These are phyloP conservation scores for Aplosporella prunicola DNA, from an alignment of 2,329 filamentous ascomycete genomes.

Conservation along the genomic window DNA sequence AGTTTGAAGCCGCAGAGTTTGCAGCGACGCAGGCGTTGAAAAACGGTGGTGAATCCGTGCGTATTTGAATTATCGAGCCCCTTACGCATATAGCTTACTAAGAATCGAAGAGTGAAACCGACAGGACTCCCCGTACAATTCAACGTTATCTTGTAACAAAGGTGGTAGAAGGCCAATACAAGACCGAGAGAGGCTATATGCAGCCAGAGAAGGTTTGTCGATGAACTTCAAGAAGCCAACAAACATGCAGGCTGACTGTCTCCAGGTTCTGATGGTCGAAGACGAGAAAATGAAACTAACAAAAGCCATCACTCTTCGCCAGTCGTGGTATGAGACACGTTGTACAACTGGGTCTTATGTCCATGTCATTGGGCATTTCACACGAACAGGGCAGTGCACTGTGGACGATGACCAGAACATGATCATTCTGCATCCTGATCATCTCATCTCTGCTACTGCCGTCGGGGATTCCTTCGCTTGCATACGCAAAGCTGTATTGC, in stretches of 20 bases:
- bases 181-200: constrained; percentile 50
- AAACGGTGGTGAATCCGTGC: constrained; percentile 24
- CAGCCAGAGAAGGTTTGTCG: constrained; percentile 60
- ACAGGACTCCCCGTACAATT: constrained; percentile 54
- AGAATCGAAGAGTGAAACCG: constrained; percentile 57
- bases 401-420: constrained; percentile 77
- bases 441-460: constrained; percentile 87
- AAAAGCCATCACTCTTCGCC: constrained; percentile 66
- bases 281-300: constrained; percentile 60
- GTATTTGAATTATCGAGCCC: constrained; percentile 6
- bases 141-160: constrained; percentile 78
- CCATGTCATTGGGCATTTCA: constrained; percentile 76
- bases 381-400: constrained; percentile 60
- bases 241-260: constrained; percentile 17
- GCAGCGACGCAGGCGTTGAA: constrained; percentile 59
- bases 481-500: constrained; percentile 79
- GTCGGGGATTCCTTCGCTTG: constrained; percentile 96
- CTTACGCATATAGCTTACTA: constrained; percentile 41
- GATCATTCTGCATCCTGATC: constrained; percentile 86
- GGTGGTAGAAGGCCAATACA: constrained; percentile 60
- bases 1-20: constrained; percentile 55
- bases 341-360: constrained; percentile 68
- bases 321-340: constrained; percentile 77
- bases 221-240: neutral
- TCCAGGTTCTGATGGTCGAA: constrained; percentile 69